Evolutionary conservation across 2,329 filamentous ascomycete species (phyloP), one percentile per base, ranked within the genome.

Genomic region (Trichoderma sp.): DNA sequence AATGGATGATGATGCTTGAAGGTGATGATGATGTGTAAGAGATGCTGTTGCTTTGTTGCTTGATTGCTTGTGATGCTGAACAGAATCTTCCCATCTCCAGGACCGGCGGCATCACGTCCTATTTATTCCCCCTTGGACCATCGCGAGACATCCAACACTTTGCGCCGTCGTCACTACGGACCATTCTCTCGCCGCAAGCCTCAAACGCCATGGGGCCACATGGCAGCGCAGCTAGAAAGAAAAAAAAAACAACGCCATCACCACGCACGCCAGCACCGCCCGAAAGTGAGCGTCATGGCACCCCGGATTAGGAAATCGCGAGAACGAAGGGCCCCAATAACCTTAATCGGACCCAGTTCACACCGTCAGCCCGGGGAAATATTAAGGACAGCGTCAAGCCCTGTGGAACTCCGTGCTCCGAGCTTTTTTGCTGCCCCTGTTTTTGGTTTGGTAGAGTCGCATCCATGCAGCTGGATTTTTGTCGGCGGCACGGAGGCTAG

Each of bases 111-210:
- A 45, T n/a, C 31, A 6, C 9, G n/a, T 4, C 29, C 71, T 74
- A 74, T 66, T 74, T 74, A 74, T 74, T 56, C n/a, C 21, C 35
- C 9, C n/a, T 65, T 65, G 56, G 27, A 35, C 33, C 9, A 35
- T 35, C 33, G 9, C 33, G 8, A 9, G 31, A 33, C 45, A 45
- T 45, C 38, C 38, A 45, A 45, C 38, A 18, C 38, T 45, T 41
- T 45, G 16, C 12, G 16, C 60, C 27, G 29, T 73, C 71, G 45
- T 71, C 68, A 71, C 56, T 21, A 16, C 56, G 35, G 31, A n/a
- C 41, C 27, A 67, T 53, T 18, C n/a, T 65, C 9, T 16, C 21
- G 31, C 31, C n/a, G 38, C 66, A 38, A 31, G 31, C 66, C 18
- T 7, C 24, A 12, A 24, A 35, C 31, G 35, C 33, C 53, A 62